Evolutionary conservation across 2,329 filamentous ascomycete species (phyloP), one percentile per base, ranked within the genome.

Genomic region (Talaromyces sp.): DNA sequence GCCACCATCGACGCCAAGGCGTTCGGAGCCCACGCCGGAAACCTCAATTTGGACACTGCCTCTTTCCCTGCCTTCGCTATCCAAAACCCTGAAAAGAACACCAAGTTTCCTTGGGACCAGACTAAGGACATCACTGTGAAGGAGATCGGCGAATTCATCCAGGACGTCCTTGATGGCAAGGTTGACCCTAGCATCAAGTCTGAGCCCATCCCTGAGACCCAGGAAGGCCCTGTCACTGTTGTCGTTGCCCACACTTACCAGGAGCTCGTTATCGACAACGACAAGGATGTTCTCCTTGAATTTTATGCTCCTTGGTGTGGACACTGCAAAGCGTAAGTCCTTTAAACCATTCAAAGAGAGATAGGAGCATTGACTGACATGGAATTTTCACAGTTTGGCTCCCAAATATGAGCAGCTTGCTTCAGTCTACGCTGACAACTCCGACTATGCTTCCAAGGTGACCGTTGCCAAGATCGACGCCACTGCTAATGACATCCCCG

Each of bases 41-140:
- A 99, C 88, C 87, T 99, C 72, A 99, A 99, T 88, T 91, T 99
- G 69, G 92, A 96, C 83, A 87, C 91, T 68, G 91, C 94, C 84
- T 90, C 92, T 81, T 99, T 96, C 89, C 95, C 95, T 68, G 90
- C 94, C 67, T 99, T 99, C 81, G 95, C 93, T 75, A 98, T 99
- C 79, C 95, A 99, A 83, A 92, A 97, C 78, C 92, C 89, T 63
- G 85, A 86, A 79, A 97, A 96, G 87, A 97, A 97, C 87, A 88
- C 91, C 82, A 99, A 99, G 86, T 99, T 90, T 85, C 95, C 95
- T 75, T 97, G 88, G 78, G 91, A 95, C 81, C 90, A 94, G 81
- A 87, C 89, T 71, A 88, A 89, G 82, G 87, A 91, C 80, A 87
- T 99, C 73, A 90, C 87, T 70, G 82, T 86, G 72, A 86, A 89